A percentile compares a stretch with the other conserved stretches of the same genome.
Evolutionary conservation across 2,329 filamentous ascomycete genomes (phyloP).

Genomic region (Diaporthe sp.): DNA sequence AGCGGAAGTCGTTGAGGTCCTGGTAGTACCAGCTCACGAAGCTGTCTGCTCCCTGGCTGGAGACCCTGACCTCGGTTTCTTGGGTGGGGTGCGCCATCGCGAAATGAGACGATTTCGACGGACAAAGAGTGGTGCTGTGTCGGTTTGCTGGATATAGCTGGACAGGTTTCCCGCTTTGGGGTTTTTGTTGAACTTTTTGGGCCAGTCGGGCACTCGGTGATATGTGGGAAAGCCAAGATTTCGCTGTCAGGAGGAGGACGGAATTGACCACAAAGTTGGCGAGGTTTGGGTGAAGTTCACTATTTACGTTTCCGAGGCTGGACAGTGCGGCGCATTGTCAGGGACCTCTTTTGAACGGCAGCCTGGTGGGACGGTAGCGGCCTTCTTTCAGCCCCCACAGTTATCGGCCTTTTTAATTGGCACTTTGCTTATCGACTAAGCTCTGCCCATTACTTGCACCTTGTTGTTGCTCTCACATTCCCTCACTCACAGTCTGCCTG

Average conservation of each 20-base stretch:
- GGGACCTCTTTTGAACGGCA: neutral
- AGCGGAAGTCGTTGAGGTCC: constrained; percentile 70
- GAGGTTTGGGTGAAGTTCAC: neutral
- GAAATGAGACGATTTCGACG: constrained; percentile 13
- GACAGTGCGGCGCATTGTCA: constrained; percentile 35
- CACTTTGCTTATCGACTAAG: constrained; percentile 33
- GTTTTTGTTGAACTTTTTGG: neutral
- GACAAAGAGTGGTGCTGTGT: too few relatives aligned
- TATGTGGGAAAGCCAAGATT: neutral
- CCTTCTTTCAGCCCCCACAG: neutral
- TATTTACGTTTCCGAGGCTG: neutral
- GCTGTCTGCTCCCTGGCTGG: constrained; percentile 69
- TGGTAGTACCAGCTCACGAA: constrained; percentile 83
- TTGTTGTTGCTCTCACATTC: neutral
- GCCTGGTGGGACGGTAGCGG: neutral
- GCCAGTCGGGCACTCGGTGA: neutral
- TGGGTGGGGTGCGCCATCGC: constrained; percentile 39
- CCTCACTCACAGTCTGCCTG: neutral
- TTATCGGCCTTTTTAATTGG: constrained; percentile 6
- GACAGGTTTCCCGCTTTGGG: neutral
- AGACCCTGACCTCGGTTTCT: constrained; percentile 56
- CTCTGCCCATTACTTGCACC: constrained; percentile 3
- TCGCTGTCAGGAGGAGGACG: neutral
- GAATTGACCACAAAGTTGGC: neutral
- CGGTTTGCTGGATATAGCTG: neutral